Conservation (phyloP, 2,329 filamentous ascomycete genomes). For the Juglanconis sp. region DNA sequence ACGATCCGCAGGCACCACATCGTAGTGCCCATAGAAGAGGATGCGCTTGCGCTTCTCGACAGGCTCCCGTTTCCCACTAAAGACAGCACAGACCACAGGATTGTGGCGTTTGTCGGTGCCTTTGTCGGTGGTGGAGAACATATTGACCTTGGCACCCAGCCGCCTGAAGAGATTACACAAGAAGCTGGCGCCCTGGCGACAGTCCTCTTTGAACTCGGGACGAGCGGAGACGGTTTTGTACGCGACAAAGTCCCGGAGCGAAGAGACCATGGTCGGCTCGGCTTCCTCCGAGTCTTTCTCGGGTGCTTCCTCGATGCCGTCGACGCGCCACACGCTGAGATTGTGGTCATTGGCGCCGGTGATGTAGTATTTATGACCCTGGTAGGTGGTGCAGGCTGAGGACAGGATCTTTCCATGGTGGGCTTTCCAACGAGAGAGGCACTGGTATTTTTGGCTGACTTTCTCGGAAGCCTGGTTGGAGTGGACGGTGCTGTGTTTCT, state of each 20-base stretch:
- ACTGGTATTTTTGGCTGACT: slow-evolving; percentile 50
- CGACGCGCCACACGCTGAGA: slow-evolving; percentile 82
- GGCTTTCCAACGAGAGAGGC: slow-evolving; percentile 45
- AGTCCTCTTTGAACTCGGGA: slow-evolving; percentile 84
- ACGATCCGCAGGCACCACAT: slow-evolving; percentile 87
- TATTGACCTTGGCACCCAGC: slow-evolving; percentile 82
- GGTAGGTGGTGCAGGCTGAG: slow-evolving; percentile 70
- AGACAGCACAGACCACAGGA: slow-evolving; percentile 89
- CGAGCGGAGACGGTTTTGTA: slow-evolving; percentile 90
- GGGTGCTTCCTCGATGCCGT: slow-evolving; percentile 37
- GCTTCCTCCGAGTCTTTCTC: slow-evolving; percentile 36
- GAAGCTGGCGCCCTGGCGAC: slow-evolving; percentile 86
- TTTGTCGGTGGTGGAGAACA: slow-evolving; percentile 76
- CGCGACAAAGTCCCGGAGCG: slow-evolving; percentile 79
- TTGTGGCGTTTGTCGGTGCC: slow-evolving; percentile 53
- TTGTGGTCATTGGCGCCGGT: slow-evolving; percentile 92
- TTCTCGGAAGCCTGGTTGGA: slow-evolving; percentile 53
- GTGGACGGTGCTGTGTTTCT: slow-evolving; percentile 67
- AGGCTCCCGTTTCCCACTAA: slow-evolving; percentile 69
- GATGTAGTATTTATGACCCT: slow-evolving; percentile 78
- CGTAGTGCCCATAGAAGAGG: slow-evolving; percentile 96
- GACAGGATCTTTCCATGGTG: slow-evolving; percentile 85
- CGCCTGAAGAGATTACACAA: slow-evolving; percentile 88
- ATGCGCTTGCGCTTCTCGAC: slow-evolving; percentile 74
- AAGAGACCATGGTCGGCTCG: slow-evolving; percentile 62